Base-by-base conservation (phyloP, 345 rosid genomes). In the Cardamine chenopodiifolia region DNA sequence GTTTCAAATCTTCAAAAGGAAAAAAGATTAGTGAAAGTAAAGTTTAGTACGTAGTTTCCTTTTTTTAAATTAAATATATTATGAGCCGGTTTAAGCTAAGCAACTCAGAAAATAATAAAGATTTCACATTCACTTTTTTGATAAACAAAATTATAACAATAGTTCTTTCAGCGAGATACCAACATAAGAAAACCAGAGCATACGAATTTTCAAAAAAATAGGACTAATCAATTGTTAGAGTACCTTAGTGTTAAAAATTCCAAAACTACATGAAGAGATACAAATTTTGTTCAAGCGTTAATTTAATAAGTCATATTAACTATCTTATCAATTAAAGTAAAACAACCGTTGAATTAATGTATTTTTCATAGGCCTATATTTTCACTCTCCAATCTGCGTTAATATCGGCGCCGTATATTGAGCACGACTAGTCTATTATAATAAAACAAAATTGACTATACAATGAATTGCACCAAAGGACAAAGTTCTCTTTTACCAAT, bases 391-490 rank as follows among this genome's bases (percentile, higher is more conserved):
- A 40, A 59, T 49, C 17, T 52, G 57, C 75, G 58, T 76, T 55
- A 11, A 62, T 11, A 55, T 37, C 12, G 66, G 80, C 75, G 80
- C 80, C 75, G 75, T 42, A 76, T 44, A 53, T 54, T 62, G 44
- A 70, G 35, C 34, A 76, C 52, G 53, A 76, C 31, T 62, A 28
- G 26, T 25, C 26, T 25, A 25, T 25, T 1, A 25, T 25, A 25
- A 25, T 25, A 25, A 25, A 25, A 25, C 26, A n/a, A n/a, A n/a
- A n/a, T n/a, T n/a, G n/a, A n/a, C n/a, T n/a, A n/a, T n/a, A n/a
- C n/a, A n/a, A n/a, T n/a, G n/a, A n/a, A n/a, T n/a, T n/a, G n/a
- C n/a, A n/a, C n/a, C n/a, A n/a, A n/a, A n/a, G n/a, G n/a, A n/a
- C n/a, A n/a, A n/a, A n/a, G n/a, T n/a, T n/a, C n/a, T n/a, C n/a